Conservation (phyloP, 2,329 filamentous ascomycete genomes). For the Hypoxylon sp. region DNA sequence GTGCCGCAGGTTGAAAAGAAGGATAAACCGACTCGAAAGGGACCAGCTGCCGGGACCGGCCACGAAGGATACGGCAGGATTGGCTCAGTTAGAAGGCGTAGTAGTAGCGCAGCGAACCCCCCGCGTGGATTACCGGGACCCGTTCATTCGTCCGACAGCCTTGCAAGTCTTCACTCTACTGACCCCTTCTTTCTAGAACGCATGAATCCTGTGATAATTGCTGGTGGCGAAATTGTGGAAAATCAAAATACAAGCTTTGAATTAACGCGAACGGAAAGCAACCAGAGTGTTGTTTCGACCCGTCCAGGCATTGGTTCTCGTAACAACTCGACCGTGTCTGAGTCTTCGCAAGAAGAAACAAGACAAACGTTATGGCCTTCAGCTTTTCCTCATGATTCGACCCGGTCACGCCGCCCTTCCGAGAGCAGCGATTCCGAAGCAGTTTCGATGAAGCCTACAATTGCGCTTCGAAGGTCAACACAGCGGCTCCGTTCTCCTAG, state of each 20-base stretch:
- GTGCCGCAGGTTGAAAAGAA: constrained; percentile 66
- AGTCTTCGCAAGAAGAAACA: constrained; percentile 58
- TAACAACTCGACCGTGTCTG: constrained; percentile 59
- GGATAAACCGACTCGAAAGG: constrained; percentile 75
- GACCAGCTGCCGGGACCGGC: constrained; percentile 91
- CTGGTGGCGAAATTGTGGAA: constrained; percentile 73
- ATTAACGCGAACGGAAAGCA: constrained; percentile 65
- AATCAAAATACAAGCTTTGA: constrained; percentile 70
- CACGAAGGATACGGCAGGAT: constrained; percentile 87
- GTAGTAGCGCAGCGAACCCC: constrained; percentile 69
- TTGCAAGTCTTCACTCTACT: constrained; percentile 59
- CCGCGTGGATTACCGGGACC: constrained; percentile 61
- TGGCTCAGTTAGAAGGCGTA: constrained; percentile 73
- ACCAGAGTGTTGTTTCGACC: constrained; percentile 61
- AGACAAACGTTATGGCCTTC: constrained; percentile 69
- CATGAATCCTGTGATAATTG: constrained; percentile 76
- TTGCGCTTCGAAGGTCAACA: constrained; percentile 69
- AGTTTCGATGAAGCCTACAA: constrained; percentile 62
- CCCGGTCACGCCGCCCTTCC: constrained; percentile 62
- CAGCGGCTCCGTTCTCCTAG: constrained; percentile 66
- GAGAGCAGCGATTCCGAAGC: constrained; percentile 71
- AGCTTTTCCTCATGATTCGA: constrained; percentile 60
- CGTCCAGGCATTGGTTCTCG: constrained; percentile 62
- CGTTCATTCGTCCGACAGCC: constrained; percentile 67
- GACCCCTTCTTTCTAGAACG: constrained; percentile 74